phyloP scores from a whole-genome alignment of 352 stramenopile genomes.

The Phytophthora megakarya region DNA sequence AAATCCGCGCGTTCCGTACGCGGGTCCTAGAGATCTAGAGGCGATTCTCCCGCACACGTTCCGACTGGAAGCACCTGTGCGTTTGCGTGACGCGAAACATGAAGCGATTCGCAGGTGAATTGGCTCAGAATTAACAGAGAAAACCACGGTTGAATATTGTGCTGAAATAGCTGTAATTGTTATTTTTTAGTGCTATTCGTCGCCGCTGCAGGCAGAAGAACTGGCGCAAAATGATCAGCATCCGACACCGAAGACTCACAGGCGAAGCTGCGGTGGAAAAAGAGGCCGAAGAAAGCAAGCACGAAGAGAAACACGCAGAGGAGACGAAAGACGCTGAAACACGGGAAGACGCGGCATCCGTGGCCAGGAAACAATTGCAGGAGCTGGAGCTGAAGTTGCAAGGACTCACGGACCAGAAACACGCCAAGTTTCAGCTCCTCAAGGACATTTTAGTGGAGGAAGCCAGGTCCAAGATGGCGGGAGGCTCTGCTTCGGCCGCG shows the following conservation, averaged over 20 bases:
- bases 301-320: constrained; percentile 10
- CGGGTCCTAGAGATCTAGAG: constrained; percentile 60
- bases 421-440: constrained; percentile 72
- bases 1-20: constrained; percentile 49
- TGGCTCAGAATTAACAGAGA: background rate
- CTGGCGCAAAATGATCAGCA: constrained; percentile 76
- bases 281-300: constrained; percentile 11
- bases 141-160: background rate
- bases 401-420: constrained; percentile 66
- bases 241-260: constrained; percentile 44
- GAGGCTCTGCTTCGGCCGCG: background rate
- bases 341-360: constrained; percentile 26
- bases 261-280: constrained; percentile 21
- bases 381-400: constrained; percentile 55
- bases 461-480: constrained; percentile 53
- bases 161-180: background rate
- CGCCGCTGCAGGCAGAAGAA: constrained; percentile 78
- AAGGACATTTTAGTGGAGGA: constrained; percentile 78
- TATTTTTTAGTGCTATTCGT: constrained; percentile 57
- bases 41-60: constrained; percentile 69
- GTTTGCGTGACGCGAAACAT: constrained; percentile 39
- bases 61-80: constrained; percentile 34
- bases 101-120: constrained; percentile 57
- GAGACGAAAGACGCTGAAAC: constrained; percentile 28
- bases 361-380: constrained; percentile 46